Evolutionary conservation across 2,329 filamentous ascomycete genomes (phyloP).

Genomic region (Biscogniauxia sp.): DNA sequence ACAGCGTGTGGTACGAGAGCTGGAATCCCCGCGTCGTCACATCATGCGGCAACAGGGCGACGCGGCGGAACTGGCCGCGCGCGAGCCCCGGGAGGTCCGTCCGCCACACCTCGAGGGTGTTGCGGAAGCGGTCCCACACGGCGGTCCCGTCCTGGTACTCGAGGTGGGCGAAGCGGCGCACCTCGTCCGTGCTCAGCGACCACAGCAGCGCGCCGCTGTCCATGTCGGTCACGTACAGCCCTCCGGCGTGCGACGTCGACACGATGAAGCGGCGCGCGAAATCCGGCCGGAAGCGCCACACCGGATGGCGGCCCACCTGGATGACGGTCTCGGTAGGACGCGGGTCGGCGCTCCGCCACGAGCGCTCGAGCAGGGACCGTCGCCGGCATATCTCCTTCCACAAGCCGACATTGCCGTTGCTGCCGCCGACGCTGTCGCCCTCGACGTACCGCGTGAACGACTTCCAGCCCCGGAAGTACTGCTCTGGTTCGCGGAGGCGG

Average conservation of each 20-base stretch:
- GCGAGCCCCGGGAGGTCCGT: slow-evolving; percentile 32
- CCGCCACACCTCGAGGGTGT: slow-evolving; percentile 45
- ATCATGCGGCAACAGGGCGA: slow-evolving; percentile 40
- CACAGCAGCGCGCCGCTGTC: slow-evolving; percentile 41
- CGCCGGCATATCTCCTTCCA: slow-evolving; percentile 45
- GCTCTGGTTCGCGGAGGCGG: slow-evolving; percentile 1
- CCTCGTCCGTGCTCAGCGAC: slow-evolving; percentile 29
- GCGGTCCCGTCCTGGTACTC: slow-evolving; percentile 46
- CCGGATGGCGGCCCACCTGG: slow-evolving; percentile 38
- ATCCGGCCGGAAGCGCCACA: slow-evolving; percentile 46
- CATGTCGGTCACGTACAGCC: slow-evolving; percentile 45
- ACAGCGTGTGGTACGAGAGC: slow-evolving; percentile 41
- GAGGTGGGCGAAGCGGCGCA: slow-evolving; percentile 43
- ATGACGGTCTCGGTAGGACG: slow-evolving; percentile 38
- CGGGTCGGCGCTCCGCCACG: slow-evolving; percentile 36
- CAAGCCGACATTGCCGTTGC: slow-evolving; percentile 21
- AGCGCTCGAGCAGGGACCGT: slow-evolving; percentile 36
- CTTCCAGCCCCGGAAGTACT: slow-evolving; percentile 5
- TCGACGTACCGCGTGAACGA: slow-evolving; percentile 36
- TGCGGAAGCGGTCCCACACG: slow-evolving; percentile 43
- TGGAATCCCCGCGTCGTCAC: slow-evolving; percentile 45
- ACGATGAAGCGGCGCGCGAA: slow-evolving; percentile 45
- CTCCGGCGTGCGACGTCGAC: slow-evolving; percentile 44
- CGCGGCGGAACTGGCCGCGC: slow-evolving; percentile 39
- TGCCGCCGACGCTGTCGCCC: slow-evolving; percentile 3